Evolutionary conservation across 2,329 filamentous ascomycete genomes (phyloP), one percentile per base, ranked within the genome.

Genomic region (Monosporascus sp.): DNA sequence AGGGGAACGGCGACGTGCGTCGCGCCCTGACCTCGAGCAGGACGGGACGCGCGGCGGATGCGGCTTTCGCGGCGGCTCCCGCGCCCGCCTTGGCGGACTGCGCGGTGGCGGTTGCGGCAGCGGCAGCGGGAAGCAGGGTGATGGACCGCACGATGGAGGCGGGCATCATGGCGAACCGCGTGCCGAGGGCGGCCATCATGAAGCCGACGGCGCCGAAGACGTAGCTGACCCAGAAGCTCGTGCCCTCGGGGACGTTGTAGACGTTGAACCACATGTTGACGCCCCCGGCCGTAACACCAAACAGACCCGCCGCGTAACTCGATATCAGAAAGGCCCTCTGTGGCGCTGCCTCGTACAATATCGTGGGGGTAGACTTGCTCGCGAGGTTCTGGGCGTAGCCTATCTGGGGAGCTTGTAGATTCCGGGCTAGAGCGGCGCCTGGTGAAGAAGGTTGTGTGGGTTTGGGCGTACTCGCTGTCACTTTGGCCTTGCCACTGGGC

Each of bases 321-420:
- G 81, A 79, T 59, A 81, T 65, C 57, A 86, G 77, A 67, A 85
- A 87, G 69, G 78, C 76, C 53, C 79, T 79, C 62, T 88, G 85
- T 1, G 84, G 83, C 16, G 83, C 82, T 1, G 80, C 79, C 62
- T 85, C 76, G 72, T 88, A 90, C 44, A 90, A 74, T 3, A 80
- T 69, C 7, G 86, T 83, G 5, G 80, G 76, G 2, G 75, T 70
- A n/a, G 75, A 64, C 57, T 81, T 80, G 54, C 74, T 72, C 16
- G 81, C 79, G 38, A 89, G 76, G 55, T 76, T 78, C 56, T 78
- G 77, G 62, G 77, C 75, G 69, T 78, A 84, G 70, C 74, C 61
- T 72, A 76, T 64, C 61, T 60, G 52, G 60, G 69, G 40, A 60
- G 63, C 8, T 62, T 58, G 52, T 55, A 55, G 51, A 51, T 43